Evolutionary conservation across 371 early-diverging fungal species (phyloP).

Genomic region (Actinomortierella wolfii): DNA sequence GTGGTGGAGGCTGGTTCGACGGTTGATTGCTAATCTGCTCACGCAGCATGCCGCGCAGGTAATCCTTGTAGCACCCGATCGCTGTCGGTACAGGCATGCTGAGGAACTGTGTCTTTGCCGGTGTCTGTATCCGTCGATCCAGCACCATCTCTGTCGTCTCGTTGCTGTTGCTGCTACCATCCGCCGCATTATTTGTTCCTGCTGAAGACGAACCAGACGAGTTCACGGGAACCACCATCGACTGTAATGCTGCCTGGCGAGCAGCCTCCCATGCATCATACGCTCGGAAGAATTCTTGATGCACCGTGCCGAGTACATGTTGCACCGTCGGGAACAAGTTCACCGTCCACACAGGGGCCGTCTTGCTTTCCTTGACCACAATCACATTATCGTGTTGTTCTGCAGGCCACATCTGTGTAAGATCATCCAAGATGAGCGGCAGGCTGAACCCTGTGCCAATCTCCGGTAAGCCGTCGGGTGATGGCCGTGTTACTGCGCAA

Average conservation of each 20-base stretch:
- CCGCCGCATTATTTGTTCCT: too few species aligned
- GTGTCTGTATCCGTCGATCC: conserved; percentile 15
- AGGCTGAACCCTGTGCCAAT: conserved; percentile 55
- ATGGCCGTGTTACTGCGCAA: conserved; percentile 53
- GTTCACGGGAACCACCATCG: conserved; percentile 12
- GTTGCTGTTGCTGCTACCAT: conserved; percentile 24
- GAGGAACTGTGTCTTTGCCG: conserved; percentile 51
- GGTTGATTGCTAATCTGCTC: conserved; percentile 55
- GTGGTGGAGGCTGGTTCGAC: conserved; percentile 9
- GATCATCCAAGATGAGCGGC: conserved; percentile 78
- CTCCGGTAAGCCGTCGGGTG: conserved; percentile 41
- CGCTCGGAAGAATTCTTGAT: conserved; percentile 65
- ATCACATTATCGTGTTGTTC: conserved; percentile 84
- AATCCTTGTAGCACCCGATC: conserved; percentile 63
- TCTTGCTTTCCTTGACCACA: conserved; percentile 64
- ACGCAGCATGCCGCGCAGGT: conserved; percentile 60
- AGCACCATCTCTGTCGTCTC: conserved; percentile 9
- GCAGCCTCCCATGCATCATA: conserved; percentile 36
- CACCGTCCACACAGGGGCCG: conserved; percentile 70
- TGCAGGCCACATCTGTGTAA: conserved; percentile 75
- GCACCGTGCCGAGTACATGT: conserved; percentile 59
- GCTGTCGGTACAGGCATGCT: conserved; percentile 55
- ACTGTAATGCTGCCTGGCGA: conserved; percentile 26
- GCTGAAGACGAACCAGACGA: background rate
- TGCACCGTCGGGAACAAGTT: conserved; percentile 71